phyloP scores from a whole-genome alignment of 192 early-diverging fungal genomes.

The Rhizophagus clarus region DNA sequence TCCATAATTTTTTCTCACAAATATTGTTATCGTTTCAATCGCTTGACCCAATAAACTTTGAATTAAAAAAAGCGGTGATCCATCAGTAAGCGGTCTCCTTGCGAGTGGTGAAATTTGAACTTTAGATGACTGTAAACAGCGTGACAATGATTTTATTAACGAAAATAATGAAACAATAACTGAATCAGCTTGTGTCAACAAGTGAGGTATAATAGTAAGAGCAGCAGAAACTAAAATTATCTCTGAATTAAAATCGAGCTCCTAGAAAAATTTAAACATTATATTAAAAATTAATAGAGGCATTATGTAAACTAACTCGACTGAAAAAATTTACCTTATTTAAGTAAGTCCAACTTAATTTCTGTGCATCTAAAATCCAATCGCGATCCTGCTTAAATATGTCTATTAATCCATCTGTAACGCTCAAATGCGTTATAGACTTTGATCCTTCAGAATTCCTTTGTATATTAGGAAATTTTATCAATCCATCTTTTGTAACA shows the following conservation, averaged over 20 bases:
- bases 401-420: slow-evolving; percentile 33
- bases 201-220: slow-evolving; percentile 47
- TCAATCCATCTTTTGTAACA: slow-evolving; percentile 48
- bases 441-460: neutral
- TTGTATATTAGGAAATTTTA: slow-evolving; percentile 45
- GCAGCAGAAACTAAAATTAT: slow-evolving; percentile 46
- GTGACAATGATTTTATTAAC: slow-evolving; percentile 35
- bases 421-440: neutral
- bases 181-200: slow-evolving; percentile 38
- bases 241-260: slow-evolving; percentile 29
- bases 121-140: neutral
- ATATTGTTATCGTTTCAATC: slow-evolving; percentile 46
- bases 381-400: slow-evolving; percentile 38
- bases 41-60: slow-evolving; percentile 53
- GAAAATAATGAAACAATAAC: slow-evolving; percentile 35
- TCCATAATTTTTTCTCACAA: slow-evolving; percentile 31
- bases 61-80: slow-evolving; percentile 45
- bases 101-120: slow-evolving; percentile 28
- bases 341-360: slow-evolving; percentile 40
- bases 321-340: slow-evolving; percentile 36
- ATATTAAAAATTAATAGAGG: neutral
- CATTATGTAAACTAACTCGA: neutral
- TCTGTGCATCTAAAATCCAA: slow-evolving; percentile 52
- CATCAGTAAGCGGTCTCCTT: slow-evolving; percentile 44
- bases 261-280: slow-evolving; percentile 4